Evolutionary conservation across 306 rosid genomes (phyloP), one percentile per base, ranked within the genome.

Genomic region (Prunus salicina): DNA sequence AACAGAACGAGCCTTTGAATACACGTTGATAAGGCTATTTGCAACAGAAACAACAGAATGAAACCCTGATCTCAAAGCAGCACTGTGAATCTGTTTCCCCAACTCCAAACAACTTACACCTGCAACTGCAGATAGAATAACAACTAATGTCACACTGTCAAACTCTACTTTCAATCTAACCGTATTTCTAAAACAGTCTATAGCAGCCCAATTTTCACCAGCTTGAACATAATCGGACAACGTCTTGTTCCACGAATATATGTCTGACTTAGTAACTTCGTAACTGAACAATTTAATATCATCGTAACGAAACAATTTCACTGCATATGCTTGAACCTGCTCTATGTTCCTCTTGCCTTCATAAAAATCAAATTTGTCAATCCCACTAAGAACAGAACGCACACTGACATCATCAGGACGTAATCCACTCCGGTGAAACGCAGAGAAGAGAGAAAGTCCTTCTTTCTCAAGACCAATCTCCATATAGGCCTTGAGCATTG

Each of bases 1-100:
- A 64, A 86, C 70, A 76, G 79, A 85, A 71, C 85, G 86, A 9
- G 76, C 83, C 93, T 88, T 88, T 12, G 86, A 79, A 64, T 91
- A 93, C 96, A 91, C 84, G 76, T 89, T 91, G 68, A 93, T 86
- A 18, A 89, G 85, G 65, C 92, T 81, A 79, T 93, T 91, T 57
- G 87, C 90, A 78, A 93, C 85, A 28, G 82, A 78, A 32, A 86
- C 86, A 65, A 79, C 87, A 43, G 69, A 71, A 81, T 72, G 87
- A 73, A 83, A 76, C 47, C 82, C 84, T 5, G 64, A 76, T 77
- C 85, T 93, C 76, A 88, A 46, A 71, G 72, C 86, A 75, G 86
- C 66, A 20, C 86, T 63, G 1, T 93, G 97, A 78, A 89, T 79
- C 88, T 91, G 96, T 53, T 81, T 79, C 72, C 98, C 98, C 75